Percentiles rank a stretch among this genome's conserved stretches.
These are phyloP conservation scores for Aurifilum marmelostoma DNA, from an alignment of 2,329 filamentous ascomycete species.

Conservation along the genomic window DNA sequence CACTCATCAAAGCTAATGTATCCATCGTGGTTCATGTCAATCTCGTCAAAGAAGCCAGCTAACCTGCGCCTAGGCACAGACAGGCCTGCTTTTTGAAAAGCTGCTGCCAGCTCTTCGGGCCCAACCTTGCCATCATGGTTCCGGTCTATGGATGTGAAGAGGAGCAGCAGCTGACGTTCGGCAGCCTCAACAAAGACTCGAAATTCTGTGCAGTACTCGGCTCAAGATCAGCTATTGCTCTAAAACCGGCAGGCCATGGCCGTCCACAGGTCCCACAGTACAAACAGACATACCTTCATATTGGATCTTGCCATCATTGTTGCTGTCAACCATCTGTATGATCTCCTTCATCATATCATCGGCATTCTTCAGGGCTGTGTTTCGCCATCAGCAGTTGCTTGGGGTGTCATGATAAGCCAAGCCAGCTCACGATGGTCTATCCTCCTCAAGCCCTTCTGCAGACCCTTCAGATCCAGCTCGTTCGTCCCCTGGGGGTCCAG, in stretches of 20 bases:
- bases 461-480: slow-evolving; percentile 79
- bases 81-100: slow-evolving; percentile 79
- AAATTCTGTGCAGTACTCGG: slow-evolving; percentile 68
- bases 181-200: slow-evolving; percentile 84
- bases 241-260: not conserved
- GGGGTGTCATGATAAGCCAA: slow-evolving; percentile 16
- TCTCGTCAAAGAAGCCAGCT: slow-evolving; percentile 83
- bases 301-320: slow-evolving; percentile 86
- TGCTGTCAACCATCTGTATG: slow-evolving; percentile 78
- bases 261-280: too few species aligned
- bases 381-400: slow-evolving; percentile 18
- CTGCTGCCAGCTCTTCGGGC: slow-evolving; percentile 77
- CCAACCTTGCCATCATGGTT: slow-evolving; percentile 86
- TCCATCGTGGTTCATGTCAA: slow-evolving; percentile 88
- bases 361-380: slow-evolving; percentile 80
- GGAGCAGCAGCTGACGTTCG: slow-evolving; percentile 76
- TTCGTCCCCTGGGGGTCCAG: slow-evolving; percentile 78
- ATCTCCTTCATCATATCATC: slow-evolving; percentile 82
- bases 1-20: slow-evolving; percentile 92
- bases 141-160: slow-evolving; percentile 86
- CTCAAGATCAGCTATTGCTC: slow-evolving; percentile 16
- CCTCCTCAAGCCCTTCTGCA: slow-evolving; percentile 82
- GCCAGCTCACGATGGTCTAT: slow-evolving; percentile 81
- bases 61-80: slow-evolving; percentile 77
- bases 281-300: slow-evolving; percentile 57